Conservation (phyloP, 345 rosid genomes). For the Sapria himalayana region DNA sequence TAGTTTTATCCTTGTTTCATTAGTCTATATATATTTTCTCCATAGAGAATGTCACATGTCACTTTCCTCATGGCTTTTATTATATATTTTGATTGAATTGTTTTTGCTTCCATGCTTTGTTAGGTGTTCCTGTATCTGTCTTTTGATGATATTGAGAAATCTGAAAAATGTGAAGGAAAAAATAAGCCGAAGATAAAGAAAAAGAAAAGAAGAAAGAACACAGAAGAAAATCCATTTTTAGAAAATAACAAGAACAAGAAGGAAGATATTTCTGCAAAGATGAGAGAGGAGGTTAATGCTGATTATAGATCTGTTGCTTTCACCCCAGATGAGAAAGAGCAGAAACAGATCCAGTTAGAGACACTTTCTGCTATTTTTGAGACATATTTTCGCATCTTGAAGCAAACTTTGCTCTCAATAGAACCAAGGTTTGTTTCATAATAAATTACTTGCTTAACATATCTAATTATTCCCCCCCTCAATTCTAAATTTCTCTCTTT, state of each 20-base stretch:
- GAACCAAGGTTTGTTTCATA: conserved; percentile 26
- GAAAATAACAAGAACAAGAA: conserved; percentile 42
- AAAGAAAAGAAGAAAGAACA: conserved; percentile 28
- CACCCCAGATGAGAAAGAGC: conserved; percentile 36
- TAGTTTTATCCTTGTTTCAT: no score
- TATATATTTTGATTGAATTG: not conserved
- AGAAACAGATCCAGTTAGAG: conserved; percentile 56
- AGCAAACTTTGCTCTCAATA: conserved; percentile 34
- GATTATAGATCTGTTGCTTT: conserved; percentile 61
- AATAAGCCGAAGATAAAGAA: conserved; percentile 29
- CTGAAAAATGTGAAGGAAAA: conserved; percentile 15
- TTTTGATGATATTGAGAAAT: conserved; percentile 58
- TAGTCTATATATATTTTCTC: no score
- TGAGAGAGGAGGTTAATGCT: conserved; percentile 73
- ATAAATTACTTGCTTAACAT: no score
- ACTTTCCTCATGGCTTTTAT: not conserved
- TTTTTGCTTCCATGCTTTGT: not conserved
- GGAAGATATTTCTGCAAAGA: conserved; percentile 43
- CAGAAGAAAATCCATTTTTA: conserved; percentile 29
- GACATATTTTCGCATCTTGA: conserved; percentile 79
- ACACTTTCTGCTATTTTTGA: conserved; percentile 71
- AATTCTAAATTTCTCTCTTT: not conserved
- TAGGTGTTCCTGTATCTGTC: conserved; percentile 78
- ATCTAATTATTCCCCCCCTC: no score
- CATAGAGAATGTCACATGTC: no score